Percentiles rank a stretch among this genome's conserved stretches.
phyloP scores from a whole-genome alignment of 495 filamentous ascomycete species.

The Bacidia rubella region DNA sequence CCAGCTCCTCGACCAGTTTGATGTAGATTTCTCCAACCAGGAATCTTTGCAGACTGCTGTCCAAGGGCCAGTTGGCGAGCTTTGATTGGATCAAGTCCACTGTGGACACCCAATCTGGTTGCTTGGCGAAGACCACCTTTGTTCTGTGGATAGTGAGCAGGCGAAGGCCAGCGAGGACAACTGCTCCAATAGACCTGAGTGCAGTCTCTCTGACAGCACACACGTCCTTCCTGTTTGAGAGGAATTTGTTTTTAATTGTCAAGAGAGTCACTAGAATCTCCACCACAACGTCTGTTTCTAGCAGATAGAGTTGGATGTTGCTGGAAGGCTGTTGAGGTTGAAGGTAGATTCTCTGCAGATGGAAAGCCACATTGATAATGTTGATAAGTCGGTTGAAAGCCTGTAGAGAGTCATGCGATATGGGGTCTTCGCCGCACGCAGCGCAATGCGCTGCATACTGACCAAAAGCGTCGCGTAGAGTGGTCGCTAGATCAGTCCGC shows the following conservation, averaged over 20 bases:
- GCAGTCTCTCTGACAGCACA: neutral
- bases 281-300: neutral
- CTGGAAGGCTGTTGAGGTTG: neutral
- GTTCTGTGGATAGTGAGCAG: neutral
- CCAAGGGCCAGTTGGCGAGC: neutral
- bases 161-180: neutral
- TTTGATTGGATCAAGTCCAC: neutral
- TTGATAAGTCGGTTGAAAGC: neutral
- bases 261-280: neutral
- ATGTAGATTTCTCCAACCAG: neutral
- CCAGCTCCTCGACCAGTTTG: neutral
- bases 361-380: neutral
- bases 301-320: slow-evolving; percentile 11
- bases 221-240: neutral
- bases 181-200: neutral
- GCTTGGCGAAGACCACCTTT: neutral
- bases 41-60: neutral
- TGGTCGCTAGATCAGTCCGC: slow-evolving; percentile 1
- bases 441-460: neutral
- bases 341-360: slow-evolving; percentile 3
- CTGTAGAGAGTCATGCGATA: neutral
- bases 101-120: neutral
- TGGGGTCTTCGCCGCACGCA: neutral
- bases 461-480: slow-evolving; percentile 3
- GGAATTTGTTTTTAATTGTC: neutral